Conservation (phyloP, 2,329 filamentous ascomycete genomes). For the Scorias spongiosa region DNA sequence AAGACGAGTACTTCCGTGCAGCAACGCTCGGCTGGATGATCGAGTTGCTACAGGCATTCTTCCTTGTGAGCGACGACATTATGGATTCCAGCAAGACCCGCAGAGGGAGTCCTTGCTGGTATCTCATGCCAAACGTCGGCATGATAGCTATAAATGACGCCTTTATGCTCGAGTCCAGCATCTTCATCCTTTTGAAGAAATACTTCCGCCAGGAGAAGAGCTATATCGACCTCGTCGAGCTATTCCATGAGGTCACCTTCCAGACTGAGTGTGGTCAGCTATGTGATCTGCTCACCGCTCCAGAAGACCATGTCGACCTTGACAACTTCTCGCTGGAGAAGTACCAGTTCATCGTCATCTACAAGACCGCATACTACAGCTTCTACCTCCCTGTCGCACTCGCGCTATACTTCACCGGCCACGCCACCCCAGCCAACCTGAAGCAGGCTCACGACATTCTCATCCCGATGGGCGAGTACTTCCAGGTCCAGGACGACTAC, state of each 20-base stretch:
- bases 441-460: conserved; percentile 81
- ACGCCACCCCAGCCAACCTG: conserved; percentile 77
- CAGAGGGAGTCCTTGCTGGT: conserved; percentile 92
- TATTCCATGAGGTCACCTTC: conserved; percentile 89
- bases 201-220: conserved; percentile 75
- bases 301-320: conserved; percentile 83
- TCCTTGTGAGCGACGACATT: conserved; percentile 96
- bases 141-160: conserved; percentile 98
- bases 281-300: conserved; percentile 87
- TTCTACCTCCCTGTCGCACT: conserved; percentile 96
- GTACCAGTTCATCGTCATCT: conserved; percentile 96
- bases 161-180: conserved; percentile 82
- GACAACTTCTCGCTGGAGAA: conserved; percentile 91
- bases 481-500: conserved; percentile 98
- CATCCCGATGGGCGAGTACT: conserved; percentile 96
- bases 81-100: conserved; percentile 96
- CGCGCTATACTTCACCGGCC: conserved; percentile 68
- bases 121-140: conserved; percentile 73
- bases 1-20: conserved; percentile 76
- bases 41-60: conserved; percentile 95
- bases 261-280: conserved; percentile 93
- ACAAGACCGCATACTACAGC: conserved; percentile 98
- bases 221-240: conserved; percentile 84
- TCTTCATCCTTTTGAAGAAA: conserved; percentile 86
- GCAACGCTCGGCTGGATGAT: conserved; percentile 93